Base-by-base conservation (phyloP, 2,329 filamentous ascomycete species). In the Pseudopyrenochaeta lycopersici region DNA sequence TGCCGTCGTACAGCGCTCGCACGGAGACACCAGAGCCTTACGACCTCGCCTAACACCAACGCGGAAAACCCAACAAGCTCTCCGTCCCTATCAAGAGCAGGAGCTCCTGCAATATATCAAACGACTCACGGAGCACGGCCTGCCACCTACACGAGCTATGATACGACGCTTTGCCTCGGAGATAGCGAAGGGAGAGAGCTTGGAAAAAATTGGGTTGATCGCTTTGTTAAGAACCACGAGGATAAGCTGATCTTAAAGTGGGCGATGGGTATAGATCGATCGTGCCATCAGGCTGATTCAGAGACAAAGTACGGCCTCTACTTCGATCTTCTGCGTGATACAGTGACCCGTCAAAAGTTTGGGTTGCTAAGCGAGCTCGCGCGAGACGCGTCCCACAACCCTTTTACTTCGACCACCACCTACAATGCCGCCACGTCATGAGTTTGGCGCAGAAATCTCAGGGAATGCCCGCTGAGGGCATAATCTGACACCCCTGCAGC, bases 51-150 rank as follows among this genome's bases (percentile, higher is more conserved):
- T 27, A 27, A 27, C 23, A 27, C 23, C 4, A 27, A 27, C 4
- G 23, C 23, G 9, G 23, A 27, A 27, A 27, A 27, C 35, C 33
- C 31, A 31, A 31, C 43, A 42, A 27, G 36, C 18, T 12, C 43
- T 47, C 38, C 36, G 44, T 44, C 43, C 30, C 27, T 18, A 52
- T 32, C 46, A 60, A 44, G 54, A 60, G 32, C 20, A 23, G 15
- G 31, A 52, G 42, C 60, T 64, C 52, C 33, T 62, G 23, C 33
- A 48, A 21, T 56, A 63, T 40, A 62, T 67, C 14, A 36, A 60
- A 29, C 42, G 32, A 17, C 51, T 60, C 21, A 52, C 27, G 14
- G 36, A 38, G 12, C 44, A 36, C 47, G 54, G 53, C 27, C 46
- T 64, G 30, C 57, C 52, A 46, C 57, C 50, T 49, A 63, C 50